A percentile compares a stretch with the other conserved stretches of the same genome.
phyloP scores from a whole-genome alignment of 1,139 yeast species.

The Lizanozyma gosingica region DNA sequence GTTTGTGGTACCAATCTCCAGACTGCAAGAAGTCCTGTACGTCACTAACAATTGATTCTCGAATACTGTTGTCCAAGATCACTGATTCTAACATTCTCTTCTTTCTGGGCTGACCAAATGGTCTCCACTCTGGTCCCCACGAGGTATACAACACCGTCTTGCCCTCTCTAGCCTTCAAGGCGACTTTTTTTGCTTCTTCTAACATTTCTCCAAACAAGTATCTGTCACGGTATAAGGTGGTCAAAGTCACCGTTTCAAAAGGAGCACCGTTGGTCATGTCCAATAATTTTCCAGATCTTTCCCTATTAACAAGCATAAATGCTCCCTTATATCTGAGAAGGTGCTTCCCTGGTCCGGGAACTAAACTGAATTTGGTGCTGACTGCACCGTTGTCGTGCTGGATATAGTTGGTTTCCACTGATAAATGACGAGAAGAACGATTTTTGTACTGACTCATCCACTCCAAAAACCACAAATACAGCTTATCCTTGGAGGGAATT shows the following conservation, averaged over 20 bases:
- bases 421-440: conserved; percentile 70
- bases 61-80: conserved; percentile 67
- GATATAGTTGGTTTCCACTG: conserved; percentile 79
- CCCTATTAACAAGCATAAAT: conserved; percentile 80
- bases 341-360: conserved; percentile 98
- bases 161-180: conserved; percentile 80
- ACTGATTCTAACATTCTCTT: conserved; percentile 83
- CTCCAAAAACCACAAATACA: conserved; percentile 88
- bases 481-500: conserved; percentile 87
- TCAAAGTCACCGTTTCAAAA: conserved; percentile 87
- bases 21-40: conserved; percentile 70
- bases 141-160: conserved; percentile 90
- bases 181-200: conserved; percentile 76
- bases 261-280: conserved; percentile 92
- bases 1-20: conserved; percentile 86
- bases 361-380: conserved; percentile 77
- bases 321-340: conserved; percentile 80
- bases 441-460: conserved; percentile 89
- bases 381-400: conserved; percentile 95
- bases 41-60: conserved; percentile 57
- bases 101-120: conserved; percentile 92
- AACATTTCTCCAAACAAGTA: conserved; percentile 61
- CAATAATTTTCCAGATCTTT: conserved; percentile 79
- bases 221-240: conserved; percentile 81
- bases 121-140: conserved; percentile 99